A percentile compares a stretch with the other conserved stretches of the same genome.
phyloP scores from a whole-genome alignment of 352 stramenopile species.

The Globisporangium spiculum region DNA sequence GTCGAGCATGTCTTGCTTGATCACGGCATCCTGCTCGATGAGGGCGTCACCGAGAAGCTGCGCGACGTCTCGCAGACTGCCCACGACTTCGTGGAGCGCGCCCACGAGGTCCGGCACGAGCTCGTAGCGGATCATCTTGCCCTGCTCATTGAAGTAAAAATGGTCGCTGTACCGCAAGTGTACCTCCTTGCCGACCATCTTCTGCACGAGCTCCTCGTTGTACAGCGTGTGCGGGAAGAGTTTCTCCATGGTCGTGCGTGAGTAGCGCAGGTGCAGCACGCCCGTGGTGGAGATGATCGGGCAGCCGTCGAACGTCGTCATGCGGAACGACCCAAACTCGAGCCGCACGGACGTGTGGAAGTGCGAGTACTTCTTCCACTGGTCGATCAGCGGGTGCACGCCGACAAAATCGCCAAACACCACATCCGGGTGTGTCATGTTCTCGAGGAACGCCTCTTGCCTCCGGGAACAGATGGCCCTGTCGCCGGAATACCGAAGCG shows the following conservation, averaged over 20 bases:
- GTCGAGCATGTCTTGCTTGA: conserved; percentile 18
- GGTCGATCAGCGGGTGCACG: conserved; percentile 21
- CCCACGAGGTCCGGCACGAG: conserved; percentile 35
- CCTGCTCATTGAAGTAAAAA: conserved; percentile 38
- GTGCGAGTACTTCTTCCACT: conserved; percentile 28
- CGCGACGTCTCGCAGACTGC: conserved; percentile 31
- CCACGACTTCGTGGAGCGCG: conserved; percentile 36
- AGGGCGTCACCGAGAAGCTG: conserved; percentile 32
- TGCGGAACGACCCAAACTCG: conserved; percentile 20
- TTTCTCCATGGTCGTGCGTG: conserved; percentile 39
- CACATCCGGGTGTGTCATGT: conserved; percentile 24
- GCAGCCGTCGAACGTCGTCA: conserved; percentile 23
- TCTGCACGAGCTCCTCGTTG: conserved; percentile 39
- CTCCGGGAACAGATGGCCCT: conserved; percentile 7
- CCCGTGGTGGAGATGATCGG: conserved; percentile 28
- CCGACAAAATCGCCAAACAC: conserved; percentile 23
- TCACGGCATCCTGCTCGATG: conserved; percentile 29
- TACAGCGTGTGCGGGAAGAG: conserved; percentile 38
- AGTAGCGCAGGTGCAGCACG: conserved; percentile 42
- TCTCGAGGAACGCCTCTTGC: conserved; percentile 28
- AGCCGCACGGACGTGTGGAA: conserved; percentile 34
- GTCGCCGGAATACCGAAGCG: not conserved
- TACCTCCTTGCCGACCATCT: conserved; percentile 43
- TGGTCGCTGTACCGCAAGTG: conserved; percentile 35
- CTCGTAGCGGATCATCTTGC: conserved; percentile 30